A percentile compares a stretch with the other conserved stretches of the same genome.
Conservation (phyloP, 176 grass and related monocot genomes). For the Phyllostachys edulis region DNA sequence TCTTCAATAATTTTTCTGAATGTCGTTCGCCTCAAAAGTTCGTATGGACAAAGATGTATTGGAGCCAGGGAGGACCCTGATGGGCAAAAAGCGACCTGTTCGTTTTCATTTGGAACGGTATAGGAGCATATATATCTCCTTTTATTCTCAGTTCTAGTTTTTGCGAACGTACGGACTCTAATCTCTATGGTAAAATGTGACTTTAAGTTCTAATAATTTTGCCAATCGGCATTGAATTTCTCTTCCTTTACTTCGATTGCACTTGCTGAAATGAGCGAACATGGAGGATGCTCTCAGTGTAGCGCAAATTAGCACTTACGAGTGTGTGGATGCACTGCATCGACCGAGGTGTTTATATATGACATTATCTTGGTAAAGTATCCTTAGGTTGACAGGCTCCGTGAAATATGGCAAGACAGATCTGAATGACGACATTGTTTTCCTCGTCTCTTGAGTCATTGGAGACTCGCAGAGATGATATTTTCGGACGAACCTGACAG, state of each 20-base stretch:
- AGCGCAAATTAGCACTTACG: no score
- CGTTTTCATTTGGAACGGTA: background rate
- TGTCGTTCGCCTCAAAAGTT: background rate
- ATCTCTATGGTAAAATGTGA: background rate
- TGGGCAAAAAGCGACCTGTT: background rate
- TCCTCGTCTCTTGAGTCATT: background rate
- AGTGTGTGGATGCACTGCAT: no score
- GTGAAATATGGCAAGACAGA: background rate
- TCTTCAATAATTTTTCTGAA: background rate
- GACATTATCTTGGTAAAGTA: background rate
- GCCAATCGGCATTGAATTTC: background rate
- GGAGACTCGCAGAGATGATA: background rate
- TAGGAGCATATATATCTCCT: background rate
- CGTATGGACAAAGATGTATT: background rate
- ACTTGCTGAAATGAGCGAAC: no score
- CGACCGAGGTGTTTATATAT: no score
- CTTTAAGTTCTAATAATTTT: background rate
- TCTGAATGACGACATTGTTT: background rate
- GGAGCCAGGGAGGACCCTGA: conserved; percentile 1
- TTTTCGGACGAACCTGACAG: background rate
- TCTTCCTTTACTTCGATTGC: no score
- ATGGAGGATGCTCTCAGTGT: no score
- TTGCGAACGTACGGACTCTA: background rate
- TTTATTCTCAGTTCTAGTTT: background rate
- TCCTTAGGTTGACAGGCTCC: no score